Percentiles rank a stretch among this genome's conserved stretches.
phyloP scores from a whole-genome alignment of 352 stramenopile genomes.

The Pythium dissotocum region DNA sequence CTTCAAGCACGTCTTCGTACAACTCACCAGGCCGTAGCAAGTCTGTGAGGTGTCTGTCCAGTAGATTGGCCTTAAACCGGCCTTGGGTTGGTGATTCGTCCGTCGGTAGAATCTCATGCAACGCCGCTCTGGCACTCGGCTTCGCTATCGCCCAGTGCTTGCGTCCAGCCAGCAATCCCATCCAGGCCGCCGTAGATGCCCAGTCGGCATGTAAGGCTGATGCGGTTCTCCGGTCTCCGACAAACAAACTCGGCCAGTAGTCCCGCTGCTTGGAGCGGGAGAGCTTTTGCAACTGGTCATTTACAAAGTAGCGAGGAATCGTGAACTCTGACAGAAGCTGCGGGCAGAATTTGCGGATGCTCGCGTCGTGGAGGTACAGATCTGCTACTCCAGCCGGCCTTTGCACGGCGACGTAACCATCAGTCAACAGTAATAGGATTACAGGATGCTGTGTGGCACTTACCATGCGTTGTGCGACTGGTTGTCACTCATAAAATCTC shows the following conservation, averaged over 20 bases:
- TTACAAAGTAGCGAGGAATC: conserved; percentile 33
- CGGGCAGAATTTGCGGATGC: conserved; percentile 33
- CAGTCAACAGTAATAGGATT: no score
- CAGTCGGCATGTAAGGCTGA: conserved; percentile 41
- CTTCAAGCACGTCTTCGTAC: conserved; percentile 36
- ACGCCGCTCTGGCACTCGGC: conserved; percentile 27
- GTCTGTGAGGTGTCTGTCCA: conserved; percentile 7
- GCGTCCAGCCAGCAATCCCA: conserved; percentile 34
- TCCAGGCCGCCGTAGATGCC: conserved; percentile 36
- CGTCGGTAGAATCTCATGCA: conserved; percentile 31
- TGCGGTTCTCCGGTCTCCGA: conserved; percentile 30
- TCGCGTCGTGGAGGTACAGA: conserved; percentile 44
- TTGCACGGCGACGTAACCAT: no score
- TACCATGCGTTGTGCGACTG: neutral
- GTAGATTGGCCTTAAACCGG: conserved; percentile 31
- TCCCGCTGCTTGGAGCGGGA: conserved; percentile 24
- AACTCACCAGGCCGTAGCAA: conserved; percentile 28
- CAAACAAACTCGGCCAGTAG: conserved; percentile 49
- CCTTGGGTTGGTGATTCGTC: conserved; percentile 4
- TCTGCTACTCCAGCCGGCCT: conserved; percentile 24
- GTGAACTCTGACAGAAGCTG: conserved; percentile 30
- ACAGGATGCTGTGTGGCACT: neutral
- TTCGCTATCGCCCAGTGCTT: conserved; percentile 43
- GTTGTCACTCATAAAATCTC: conserved; percentile 13
- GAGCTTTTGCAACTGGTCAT: conserved; percentile 27